Conservation (phyloP, 768 basidiomycete species). For the Lentinula raphanica region DNA sequence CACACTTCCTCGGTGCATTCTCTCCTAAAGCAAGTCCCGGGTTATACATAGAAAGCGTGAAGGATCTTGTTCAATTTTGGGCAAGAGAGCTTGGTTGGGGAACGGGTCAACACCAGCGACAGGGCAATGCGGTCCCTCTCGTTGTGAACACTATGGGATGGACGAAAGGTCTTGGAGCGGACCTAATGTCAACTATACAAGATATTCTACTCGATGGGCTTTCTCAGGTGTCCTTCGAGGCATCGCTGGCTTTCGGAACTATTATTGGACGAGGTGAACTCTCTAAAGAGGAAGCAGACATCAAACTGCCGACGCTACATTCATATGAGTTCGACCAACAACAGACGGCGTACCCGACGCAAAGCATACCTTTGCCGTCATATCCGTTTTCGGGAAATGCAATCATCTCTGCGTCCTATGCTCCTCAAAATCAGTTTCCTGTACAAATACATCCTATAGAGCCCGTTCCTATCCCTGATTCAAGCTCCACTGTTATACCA, state of each 20-base stretch:
- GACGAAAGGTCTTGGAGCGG: conserved; percentile 88
- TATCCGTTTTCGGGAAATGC: not conserved
- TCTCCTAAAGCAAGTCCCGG: conserved; percentile 75
- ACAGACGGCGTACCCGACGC: not conserved
- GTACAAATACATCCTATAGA: not conserved
- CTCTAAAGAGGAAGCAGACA: too few species aligned
- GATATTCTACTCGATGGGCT: conserved; percentile 31
- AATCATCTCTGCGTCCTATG: not conserved
- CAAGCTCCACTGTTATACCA: not conserved
- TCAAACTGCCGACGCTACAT: not conserved
- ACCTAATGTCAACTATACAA: conserved; percentile 69
- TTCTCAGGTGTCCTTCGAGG: not conserved
- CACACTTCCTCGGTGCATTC: conserved; percentile 79
- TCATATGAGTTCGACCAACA: not conserved
- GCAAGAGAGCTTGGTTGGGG: conserved; percentile 25
- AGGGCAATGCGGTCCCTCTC: conserved; percentile 56
- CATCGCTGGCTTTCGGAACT: not conserved
- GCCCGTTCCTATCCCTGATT: not conserved
- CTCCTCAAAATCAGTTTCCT: not conserved
- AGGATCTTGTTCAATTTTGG: conserved; percentile 61
- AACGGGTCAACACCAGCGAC: conserved; percentile 18
- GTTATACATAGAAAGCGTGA: conserved; percentile 67
- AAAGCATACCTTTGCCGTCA: not conserved
- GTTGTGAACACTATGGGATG: conserved; percentile 97
- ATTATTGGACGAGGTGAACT: too few species aligned